Conservation (phyloP, 305 asterid genomes). For the Plantago lanceolata region DNA sequence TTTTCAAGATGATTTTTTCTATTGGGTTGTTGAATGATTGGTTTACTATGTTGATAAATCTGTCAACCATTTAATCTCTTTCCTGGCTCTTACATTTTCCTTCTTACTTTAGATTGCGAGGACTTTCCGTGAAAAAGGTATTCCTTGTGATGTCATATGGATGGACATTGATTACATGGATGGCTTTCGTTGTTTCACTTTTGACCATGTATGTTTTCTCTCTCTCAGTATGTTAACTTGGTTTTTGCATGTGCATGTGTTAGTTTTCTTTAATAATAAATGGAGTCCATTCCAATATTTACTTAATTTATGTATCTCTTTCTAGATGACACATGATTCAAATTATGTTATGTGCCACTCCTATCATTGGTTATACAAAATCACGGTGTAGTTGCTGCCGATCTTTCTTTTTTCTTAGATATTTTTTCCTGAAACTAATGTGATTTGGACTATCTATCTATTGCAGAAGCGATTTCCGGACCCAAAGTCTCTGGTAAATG, state of each 20-base stretch:
- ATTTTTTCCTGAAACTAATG: background rate
- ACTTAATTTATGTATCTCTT: background rate
- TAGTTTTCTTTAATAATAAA: background rate
- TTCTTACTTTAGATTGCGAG: conserved; percentile 60
- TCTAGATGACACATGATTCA: background rate
- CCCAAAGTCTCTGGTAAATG: conserved; percentile 66
- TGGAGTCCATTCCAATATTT: background rate
- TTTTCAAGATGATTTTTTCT: background rate
- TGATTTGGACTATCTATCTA: conserved; percentile 15
- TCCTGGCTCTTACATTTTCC: conserved; percentile 18
- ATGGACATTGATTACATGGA: conserved; percentile 99
- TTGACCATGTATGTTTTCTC: conserved; percentile 54
- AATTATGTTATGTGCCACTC: background rate
- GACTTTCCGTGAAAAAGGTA: conserved; percentile 77
- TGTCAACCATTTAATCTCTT: background rate
- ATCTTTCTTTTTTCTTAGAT: background rate
- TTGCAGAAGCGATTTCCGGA: conserved; percentile 76
- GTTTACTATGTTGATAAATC: conserved; percentile 2
- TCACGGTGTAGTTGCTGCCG: background rate
- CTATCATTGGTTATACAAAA: background rate
- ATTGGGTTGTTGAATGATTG: background rate
- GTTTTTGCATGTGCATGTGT: background rate
- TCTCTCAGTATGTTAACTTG: conserved; percentile 5
- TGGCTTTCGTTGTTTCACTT: conserved; percentile 92
- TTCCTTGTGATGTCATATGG: conserved; percentile 99